Percentiles rank a stretch among this genome's conserved stretches.
These are phyloP conservation scores for Austroboletus niveus DNA, from an alignment of 1,284 basidiomycete genomes.

Conservation along the genomic window DNA sequence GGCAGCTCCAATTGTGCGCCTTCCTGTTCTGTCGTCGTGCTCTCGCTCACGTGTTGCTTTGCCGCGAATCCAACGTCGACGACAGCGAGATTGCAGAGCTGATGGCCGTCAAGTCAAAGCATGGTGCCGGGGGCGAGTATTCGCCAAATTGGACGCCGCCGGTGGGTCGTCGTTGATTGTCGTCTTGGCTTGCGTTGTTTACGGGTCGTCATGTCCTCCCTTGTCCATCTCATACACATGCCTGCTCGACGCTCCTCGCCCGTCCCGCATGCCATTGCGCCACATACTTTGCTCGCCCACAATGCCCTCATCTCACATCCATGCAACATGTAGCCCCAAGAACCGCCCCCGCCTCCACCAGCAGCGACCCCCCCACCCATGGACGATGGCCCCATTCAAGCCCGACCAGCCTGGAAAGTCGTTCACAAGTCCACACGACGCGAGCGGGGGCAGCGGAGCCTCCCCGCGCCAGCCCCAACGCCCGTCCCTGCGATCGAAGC, in stretches of 20 bases:
- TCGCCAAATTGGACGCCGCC: slow-evolving; percentile 62
- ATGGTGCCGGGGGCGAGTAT: slow-evolving; percentile 68
- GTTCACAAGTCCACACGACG: slow-evolving; percentile 61
- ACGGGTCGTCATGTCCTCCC: neutral
- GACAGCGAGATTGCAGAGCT: slow-evolving; percentile 71
- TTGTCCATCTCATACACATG: neutral
- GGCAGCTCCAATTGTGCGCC: slow-evolving; percentile 66
- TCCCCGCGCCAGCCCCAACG: slow-evolving; percentile 38
- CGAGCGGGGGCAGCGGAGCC: slow-evolving; percentile 39
- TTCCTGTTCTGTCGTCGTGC: neutral
- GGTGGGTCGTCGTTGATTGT: slow-evolving; percentile 34
- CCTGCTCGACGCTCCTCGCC: no score
- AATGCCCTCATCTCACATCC: neutral
- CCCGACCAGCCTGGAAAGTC: slow-evolving; percentile 67
- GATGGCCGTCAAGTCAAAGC: slow-evolving; percentile 73
- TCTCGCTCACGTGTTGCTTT: neutral
- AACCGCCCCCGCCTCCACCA: slow-evolving; percentile 36
- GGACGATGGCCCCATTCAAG: slow-evolving; percentile 45
- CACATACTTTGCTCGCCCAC: no score
- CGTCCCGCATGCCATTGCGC: no score
- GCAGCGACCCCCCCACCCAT: slow-evolving; percentile 33
- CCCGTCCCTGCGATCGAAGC: slow-evolving; percentile 45
- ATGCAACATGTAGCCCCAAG: slow-evolving; percentile 23
- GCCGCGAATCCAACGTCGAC: no score
- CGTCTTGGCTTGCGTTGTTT: neutral